Evolutionary conservation across 495 filamentous ascomycete genomes (phyloP), one percentile per base, ranked within the genome.

Genomic region (Penicillium atrosanguineum): DNA sequence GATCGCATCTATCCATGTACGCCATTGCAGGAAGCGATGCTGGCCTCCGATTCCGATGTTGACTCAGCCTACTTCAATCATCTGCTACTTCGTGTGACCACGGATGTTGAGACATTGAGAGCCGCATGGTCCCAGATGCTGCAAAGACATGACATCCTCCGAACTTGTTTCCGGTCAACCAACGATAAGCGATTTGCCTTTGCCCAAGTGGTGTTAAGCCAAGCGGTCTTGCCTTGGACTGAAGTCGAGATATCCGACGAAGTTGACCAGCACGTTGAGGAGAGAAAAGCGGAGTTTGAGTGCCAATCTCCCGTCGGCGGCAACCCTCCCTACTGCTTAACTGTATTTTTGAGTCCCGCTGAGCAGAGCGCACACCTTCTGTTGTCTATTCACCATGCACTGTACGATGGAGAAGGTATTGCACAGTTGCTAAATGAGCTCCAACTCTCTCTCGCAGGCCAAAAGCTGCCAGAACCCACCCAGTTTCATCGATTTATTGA

Each of bases 21-120:
- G 4, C 87, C 89, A 3, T 67, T 95, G 1, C 90, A 95, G 59
- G 86, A 91, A 67, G 86, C 83, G 8, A 94, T 93, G 87, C 73
- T 95, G 7, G 82, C 79, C 14, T 71, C 76, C n/a, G 74, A 76
- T 4, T 72, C 64, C 7, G 55, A 59, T 20, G 65, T 63, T 37
- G 58, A 65, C 11, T 60, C 58, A 1, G 59, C 78, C 8, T 87
- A 87, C 55, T 79, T 69, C 56, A 87, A 87, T 53, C 73, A 77
- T 34, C 73, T 83, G 2, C 52, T 79, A 5, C 70, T 86, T 46
- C 62, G 70, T 9, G 56, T 87, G 14, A 56, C 56, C 44, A 76
- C 70, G 4, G 59, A 81, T 14, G 50, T 83, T 9, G 62, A 62
- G 6, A 37, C 18, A 1, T 54, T 83, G 28, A 64, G 67, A 52